Base-by-base conservation (phyloP, 495 filamentous ascomycete species). In the Trichoderma virens region DNA sequence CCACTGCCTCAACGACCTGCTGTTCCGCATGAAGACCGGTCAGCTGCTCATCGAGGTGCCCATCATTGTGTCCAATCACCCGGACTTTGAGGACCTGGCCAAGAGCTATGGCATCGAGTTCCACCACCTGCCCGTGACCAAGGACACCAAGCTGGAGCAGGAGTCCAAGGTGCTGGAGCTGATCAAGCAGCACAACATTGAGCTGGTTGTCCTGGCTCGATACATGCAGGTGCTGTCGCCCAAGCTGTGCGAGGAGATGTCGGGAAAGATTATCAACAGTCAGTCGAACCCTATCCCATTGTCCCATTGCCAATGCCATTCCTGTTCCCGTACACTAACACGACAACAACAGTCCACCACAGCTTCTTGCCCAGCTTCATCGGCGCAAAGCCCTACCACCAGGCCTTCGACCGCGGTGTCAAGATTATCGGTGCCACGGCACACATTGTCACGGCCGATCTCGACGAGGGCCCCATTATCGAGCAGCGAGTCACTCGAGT, bases 221-320 rank as follows among this genome's bases (percentile, higher is more conserved):
- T 91, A 91, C 76, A 91, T 91, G 88, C 88, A 91, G 75, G 86
- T 91, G n/a, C 79, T 91, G 6, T 87, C 82, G 59, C 86, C 87
- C 16, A 80, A 71, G n/a, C 75, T 91, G 31, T 91, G 88, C 73
- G 75, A 81, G 67, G 87, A 82, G 60, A 90, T 90, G 87, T 84
- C 81, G 60, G 87, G 88, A 11, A 81, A 81, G 62, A 90, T 90
- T 74, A 89, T 91, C 85, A 91, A 91, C 75, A 56, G 51, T 56
- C 23, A 27, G 51, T 31, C 13, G 3, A 56, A 1, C 25, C 27
- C 20, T 56, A 8, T n/a, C n/a, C n/a, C n/a, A n/a, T n/a, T n/a
- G n/a, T n/a, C n/a, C n/a, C n/a, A n/a, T n/a, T n/a, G n/a, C n/a
- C n/a, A n/a, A n/a, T n/a, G n/a, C n/a, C n/a, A n/a, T n/a, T n/a